Percentiles rank a stretch among this genome's conserved stretches.
phyloP scores from a whole-genome alignment of 2,329 filamentous ascomycete species.

The Aspergillus ochraceus region DNA sequence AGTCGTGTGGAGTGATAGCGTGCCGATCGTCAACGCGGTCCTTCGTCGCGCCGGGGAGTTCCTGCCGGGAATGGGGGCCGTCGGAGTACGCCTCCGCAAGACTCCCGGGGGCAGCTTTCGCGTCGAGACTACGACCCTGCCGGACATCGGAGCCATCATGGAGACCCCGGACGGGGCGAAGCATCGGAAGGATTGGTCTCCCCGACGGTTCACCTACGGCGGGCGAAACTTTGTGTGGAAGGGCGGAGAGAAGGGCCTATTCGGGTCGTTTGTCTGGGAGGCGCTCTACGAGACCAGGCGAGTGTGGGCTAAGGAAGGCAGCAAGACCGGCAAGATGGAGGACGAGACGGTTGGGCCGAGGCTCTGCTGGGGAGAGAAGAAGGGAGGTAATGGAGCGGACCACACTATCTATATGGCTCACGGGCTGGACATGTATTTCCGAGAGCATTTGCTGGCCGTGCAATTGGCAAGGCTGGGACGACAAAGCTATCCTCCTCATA shows the following conservation, averaged over 20 bases:
- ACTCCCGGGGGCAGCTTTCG: constrained; percentile 16
- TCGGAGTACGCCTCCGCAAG: constrained; percentile 14
- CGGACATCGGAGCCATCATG: constrained; percentile 9
- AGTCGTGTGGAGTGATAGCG: constrained; percentile 16
- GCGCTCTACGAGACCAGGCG: constrained; percentile 19
- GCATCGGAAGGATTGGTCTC: constrained; percentile 16
- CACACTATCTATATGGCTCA: constrained; percentile 16
- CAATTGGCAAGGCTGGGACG: constrained; percentile 16
- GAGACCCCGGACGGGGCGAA: constrained; percentile 16
- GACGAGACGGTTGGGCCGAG: constrained; percentile 16
- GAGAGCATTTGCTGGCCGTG: constrained; percentile 18
- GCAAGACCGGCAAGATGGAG: constrained; percentile 15
- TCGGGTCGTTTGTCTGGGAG: constrained; percentile 16
- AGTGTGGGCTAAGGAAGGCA: constrained; percentile 17
- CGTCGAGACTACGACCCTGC: constrained; percentile 12
- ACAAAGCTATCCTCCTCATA: constrained; percentile 14
- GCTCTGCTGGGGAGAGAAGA: constrained; percentile 19
- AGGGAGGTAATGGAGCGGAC: constrained; percentile 10
- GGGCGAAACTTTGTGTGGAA: constrained; percentile 21
- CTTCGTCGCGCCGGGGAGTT: constrained; percentile 19
- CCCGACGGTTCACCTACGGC: constrained; percentile 17
- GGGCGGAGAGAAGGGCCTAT: constrained; percentile 9
- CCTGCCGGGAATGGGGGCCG: constrained; percentile 15
- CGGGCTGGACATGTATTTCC: constrained; percentile 17
- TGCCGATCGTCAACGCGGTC: constrained; percentile 15